These are phyloP conservation scores for Forsythia viridissima DNA, from an alignment of 257 asterid species.

Conservation along the genomic window DNA sequence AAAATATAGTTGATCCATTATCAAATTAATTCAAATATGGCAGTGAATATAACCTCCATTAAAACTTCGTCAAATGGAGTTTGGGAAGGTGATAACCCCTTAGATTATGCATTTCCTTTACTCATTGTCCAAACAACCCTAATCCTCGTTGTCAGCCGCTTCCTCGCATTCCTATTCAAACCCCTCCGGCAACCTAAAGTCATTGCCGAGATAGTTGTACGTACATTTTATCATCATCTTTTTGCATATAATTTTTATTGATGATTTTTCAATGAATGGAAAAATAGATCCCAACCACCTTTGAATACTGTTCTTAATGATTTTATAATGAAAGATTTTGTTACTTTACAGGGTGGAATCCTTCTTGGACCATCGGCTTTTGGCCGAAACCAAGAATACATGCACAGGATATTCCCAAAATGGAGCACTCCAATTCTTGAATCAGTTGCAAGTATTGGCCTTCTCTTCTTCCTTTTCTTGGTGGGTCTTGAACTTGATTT, in stretches of 20 bases:
- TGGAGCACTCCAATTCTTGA: constrained; percentile 61
- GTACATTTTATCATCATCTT: background rate
- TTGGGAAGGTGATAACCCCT: constrained; percentile 63
- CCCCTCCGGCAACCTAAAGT: constrained; percentile 70
- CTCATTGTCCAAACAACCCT: constrained; percentile 55
- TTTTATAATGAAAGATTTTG: background rate
- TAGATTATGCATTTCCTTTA: constrained; percentile 56
- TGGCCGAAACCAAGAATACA: constrained; percentile 45
- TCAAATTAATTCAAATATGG: constrained; percentile 17
- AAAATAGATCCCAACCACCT: too few species aligned
- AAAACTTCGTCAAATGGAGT: constrained; percentile 52
- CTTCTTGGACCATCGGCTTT: constrained; percentile 59
- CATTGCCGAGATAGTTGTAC: constrained; percentile 59
- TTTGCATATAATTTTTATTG: background rate
- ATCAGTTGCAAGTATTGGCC: constrained; percentile 55
- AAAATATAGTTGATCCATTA: too few species aligned
- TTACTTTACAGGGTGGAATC: constrained; percentile 50
- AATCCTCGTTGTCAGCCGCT: constrained; percentile 42
- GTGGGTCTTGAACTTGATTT: constrained; percentile 69
- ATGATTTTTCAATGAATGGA: background rate
- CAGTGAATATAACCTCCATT: constrained; percentile 37
- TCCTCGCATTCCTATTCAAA: constrained; percentile 52
- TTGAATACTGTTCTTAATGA: background rate
- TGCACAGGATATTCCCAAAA: constrained; percentile 48
- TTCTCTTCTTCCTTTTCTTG: constrained; percentile 60